Evolutionary conservation across 495 filamentous ascomycete genomes (phyloP).

Genomic region (Daldinia childiae): DNA sequence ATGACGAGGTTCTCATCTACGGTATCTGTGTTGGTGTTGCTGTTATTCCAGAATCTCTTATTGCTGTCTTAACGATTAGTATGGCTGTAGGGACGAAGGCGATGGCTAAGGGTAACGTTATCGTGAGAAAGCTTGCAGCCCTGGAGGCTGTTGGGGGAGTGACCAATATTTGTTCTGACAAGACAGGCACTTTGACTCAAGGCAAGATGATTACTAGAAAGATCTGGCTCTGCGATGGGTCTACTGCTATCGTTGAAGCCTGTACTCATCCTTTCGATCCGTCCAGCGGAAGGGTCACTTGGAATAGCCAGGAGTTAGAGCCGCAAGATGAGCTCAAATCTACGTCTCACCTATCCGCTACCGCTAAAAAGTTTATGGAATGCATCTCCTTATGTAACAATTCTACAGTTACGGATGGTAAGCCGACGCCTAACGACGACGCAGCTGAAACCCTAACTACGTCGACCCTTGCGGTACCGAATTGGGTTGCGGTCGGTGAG

Average conservation of each 20-base stretch:
- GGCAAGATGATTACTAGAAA: slow-evolving; percentile 67
- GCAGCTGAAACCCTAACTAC: slow-evolving; percentile 47
- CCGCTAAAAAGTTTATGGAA: slow-evolving; percentile 54
- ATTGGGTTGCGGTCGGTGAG: slow-evolving; percentile 63
- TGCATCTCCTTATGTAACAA: slow-evolving; percentile 74
- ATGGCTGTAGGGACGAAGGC: slow-evolving; percentile 77
- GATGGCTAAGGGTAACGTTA: slow-evolving; percentile 75
- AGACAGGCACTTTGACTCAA: slow-evolving; percentile 71
- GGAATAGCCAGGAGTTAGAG: slow-evolving; percentile 40
- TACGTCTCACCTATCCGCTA: slow-evolving; percentile 16
- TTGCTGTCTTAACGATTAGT: slow-evolving; percentile 79
- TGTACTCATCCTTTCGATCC: slow-evolving; percentile 64
- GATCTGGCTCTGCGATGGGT: slow-evolving; percentile 56
- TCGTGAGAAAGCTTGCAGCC: slow-evolving; percentile 72
- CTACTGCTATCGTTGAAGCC: slow-evolving; percentile 43
- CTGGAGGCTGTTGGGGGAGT: slow-evolving; percentile 70
- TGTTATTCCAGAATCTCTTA: slow-evolving; percentile 79
- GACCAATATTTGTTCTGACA: slow-evolving; percentile 69
- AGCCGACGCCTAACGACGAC: slow-evolving; percentile 63
- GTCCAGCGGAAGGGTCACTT: slow-evolving; percentile 48
- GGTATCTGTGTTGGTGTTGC: slow-evolving; percentile 72
- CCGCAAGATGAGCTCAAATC: slow-evolving; percentile 17
- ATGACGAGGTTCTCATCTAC: slow-evolving; percentile 73
- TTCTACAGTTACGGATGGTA: slow-evolving; percentile 66
- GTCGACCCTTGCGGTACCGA: slow-evolving; percentile 34